Percentiles rank a stretch among this genome's conserved stretches.
phyloP scores from a whole-genome alignment of 345 rosid species.

The Gossypium raimondii region DNA sequence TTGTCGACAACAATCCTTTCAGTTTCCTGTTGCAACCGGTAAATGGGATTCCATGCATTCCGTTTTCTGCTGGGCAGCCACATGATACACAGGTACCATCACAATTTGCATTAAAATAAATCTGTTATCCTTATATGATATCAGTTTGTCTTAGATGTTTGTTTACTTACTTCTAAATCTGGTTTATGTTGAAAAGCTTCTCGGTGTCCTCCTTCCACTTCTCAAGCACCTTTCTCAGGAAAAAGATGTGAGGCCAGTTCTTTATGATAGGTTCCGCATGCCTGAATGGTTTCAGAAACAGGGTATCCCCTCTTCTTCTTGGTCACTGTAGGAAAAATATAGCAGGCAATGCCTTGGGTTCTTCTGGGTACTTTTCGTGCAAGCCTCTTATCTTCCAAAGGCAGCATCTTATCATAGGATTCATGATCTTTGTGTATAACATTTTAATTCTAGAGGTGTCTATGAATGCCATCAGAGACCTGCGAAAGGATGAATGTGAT shows the following conservation, averaged over 20 bases:
- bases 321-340: slow-evolving; percentile 24
- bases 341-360: not conserved
- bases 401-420: slow-evolving; percentile 23
- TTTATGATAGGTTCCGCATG: slow-evolving; percentile 81
- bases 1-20: slow-evolving; percentile 96
- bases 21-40: slow-evolving; percentile 92
- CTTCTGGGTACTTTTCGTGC: slow-evolving; percentile 17
- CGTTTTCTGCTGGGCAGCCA: slow-evolving; percentile 79
- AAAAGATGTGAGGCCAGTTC: slow-evolving; percentile 71
- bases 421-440: slow-evolving; percentile 22
- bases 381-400: not conserved
- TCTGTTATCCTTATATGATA: not conserved
- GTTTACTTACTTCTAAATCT: slow-evolving; percentile 9
- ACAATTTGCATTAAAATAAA: not conserved
- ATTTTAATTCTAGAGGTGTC: slow-evolving; percentile 20
- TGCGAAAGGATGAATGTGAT: slow-evolving; percentile 12
- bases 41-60: slow-evolving; percentile 93
- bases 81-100: slow-evolving; percentile 63
- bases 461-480: not conserved
- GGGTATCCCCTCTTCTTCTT: slow-evolving; percentile 75
- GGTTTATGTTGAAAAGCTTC: slow-evolving; percentile 50
- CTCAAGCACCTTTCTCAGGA: slow-evolving; percentile 76
- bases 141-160: slow-evolving; percentile 6
- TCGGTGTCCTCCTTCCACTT: slow-evolving; percentile 86
- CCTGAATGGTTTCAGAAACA: slow-evolving; percentile 96